These are phyloP conservation scores for Agaricales sp. DNA, from an alignment of 1,284 basidiomycete genomes.

Conservation along the genomic window DNA sequence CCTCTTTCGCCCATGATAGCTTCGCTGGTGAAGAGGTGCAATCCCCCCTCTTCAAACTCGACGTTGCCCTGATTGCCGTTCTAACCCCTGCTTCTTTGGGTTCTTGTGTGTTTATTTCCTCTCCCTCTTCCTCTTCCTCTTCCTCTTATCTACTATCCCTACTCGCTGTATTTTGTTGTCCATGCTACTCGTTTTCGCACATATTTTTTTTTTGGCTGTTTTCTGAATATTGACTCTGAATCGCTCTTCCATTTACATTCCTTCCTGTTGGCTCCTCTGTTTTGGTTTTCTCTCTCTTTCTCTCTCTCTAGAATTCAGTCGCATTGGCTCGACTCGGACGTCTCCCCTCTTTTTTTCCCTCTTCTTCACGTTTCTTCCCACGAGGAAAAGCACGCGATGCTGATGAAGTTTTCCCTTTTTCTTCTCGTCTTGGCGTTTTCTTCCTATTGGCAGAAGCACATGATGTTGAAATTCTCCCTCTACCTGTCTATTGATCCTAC, in stretches of 20 bases:
- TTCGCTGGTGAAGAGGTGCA: too few species aligned
- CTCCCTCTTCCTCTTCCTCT: neutral
- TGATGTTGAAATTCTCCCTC: too few species aligned
- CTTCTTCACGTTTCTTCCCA: constrained; percentile 5
- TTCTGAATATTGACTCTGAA: too few species aligned
- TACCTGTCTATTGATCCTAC: too few species aligned
- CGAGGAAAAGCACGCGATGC: too few species aligned
- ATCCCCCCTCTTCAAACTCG: neutral
- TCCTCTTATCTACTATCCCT: neutral
- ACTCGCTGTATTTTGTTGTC: neutral
- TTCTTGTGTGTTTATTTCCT: neutral
- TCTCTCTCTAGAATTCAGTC: neutral
- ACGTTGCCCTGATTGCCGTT: neutral
- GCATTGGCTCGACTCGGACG: neutral
- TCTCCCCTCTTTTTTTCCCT: neutral
- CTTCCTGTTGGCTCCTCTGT: neutral
- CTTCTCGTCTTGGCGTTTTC: neutral
- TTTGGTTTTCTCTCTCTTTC: neutral
- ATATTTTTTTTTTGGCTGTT: too few species aligned
- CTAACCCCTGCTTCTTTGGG: neutral
- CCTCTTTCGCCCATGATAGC: too few species aligned
- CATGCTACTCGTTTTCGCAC: too few species aligned
- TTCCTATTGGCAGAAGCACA: neutral
- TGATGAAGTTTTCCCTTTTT: constrained; percentile 1
- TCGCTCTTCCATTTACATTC: neutral